Evolutionary conservation across 768 basidiomycete species (phyloP).

Genomic region (Suillus variegatus): DNA sequence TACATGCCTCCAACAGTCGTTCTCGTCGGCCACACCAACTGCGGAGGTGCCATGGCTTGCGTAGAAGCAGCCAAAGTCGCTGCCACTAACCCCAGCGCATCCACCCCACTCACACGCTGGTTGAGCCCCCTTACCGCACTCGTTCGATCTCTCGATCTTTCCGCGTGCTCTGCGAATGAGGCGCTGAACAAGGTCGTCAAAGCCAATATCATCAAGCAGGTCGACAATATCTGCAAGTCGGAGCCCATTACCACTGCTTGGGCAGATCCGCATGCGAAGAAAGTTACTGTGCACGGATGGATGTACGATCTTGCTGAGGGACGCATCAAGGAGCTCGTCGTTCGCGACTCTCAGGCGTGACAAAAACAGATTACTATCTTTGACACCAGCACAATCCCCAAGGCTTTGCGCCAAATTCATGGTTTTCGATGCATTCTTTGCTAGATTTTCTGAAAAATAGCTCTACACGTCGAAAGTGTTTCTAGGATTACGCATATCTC

Average conservation of each 20-base stretch:
- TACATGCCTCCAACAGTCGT: slow-evolving; percentile 49
- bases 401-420: not conserved
- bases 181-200: slow-evolving; percentile 52
- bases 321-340: slow-evolving; percentile 53
- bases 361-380: not conserved
- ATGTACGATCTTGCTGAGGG: slow-evolving; percentile 68
- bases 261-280: slow-evolving; percentile 28
- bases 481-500: not conserved
- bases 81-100: slow-evolving; percentile 16
- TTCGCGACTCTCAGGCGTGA: not conserved
- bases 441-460: not conserved
- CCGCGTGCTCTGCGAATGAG: slow-evolving; percentile 33
- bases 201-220: slow-evolving; percentile 62
- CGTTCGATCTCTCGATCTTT: slow-evolving; percentile 43
- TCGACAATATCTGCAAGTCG: slow-evolving; percentile 51
- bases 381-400: not conserved
- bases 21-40: slow-evolving; percentile 83
- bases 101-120: slow-evolving; percentile 66
- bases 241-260: slow-evolving; percentile 49
- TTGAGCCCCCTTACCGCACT: slow-evolving; percentile 65
- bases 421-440: not conserved
- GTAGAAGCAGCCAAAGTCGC: slow-evolving; percentile 44
- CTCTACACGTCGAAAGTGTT: not conserved
- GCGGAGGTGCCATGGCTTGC: slow-evolving; percentile 73
- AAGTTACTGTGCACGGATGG: slow-evolving; percentile 72